Conservation (phyloP, 805 yeast species). For the Candida mattraensis region DNA sequence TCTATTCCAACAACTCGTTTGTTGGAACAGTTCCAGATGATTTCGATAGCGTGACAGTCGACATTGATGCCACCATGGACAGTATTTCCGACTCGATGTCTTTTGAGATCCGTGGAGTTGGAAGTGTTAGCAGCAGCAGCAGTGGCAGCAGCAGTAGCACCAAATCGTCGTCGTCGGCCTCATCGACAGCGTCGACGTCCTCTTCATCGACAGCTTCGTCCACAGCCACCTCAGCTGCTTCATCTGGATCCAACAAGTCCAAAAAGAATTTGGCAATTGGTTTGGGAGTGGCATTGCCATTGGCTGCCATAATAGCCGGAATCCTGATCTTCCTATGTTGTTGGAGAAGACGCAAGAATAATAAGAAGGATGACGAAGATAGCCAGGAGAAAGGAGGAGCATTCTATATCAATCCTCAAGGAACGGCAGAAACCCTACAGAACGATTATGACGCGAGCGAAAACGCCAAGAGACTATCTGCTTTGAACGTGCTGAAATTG, state of each 20-base stretch:
- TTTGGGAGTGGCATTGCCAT: conserved; percentile 84
- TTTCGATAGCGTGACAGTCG: conserved; percentile 41
- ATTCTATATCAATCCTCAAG: conserved; percentile 20
- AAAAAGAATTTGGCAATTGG: conserved; percentile 78
- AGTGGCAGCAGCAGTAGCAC: conserved; percentile 7
- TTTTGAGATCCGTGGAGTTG: conserved; percentile 57
- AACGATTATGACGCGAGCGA: conserved; percentile 28
- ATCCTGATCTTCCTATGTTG: conserved; percentile 56
- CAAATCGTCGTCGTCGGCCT: conserved; percentile 23
- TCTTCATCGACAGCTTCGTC: conserved; percentile 27
- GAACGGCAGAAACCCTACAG: conserved; percentile 23
- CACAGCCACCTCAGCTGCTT: conserved; percentile 14
- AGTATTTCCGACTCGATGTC: conserved; percentile 38
- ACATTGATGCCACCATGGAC: conserved; percentile 41
- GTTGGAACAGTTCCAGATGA: conserved; percentile 62
- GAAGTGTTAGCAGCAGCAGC: conserved; percentile 30
- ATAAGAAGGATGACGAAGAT: conserved; percentile 28
- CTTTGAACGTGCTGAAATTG: conserved; percentile 51
- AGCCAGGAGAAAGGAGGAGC: conserved; percentile 24
- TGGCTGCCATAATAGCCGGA: conserved; percentile 48
- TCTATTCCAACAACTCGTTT: conserved; percentile 63
- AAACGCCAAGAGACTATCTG: conserved; percentile 41
- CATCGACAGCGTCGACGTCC: conserved; percentile 33
- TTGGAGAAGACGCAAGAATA: conserved; percentile 44
- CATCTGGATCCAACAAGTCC: conserved; percentile 18